These are phyloP conservation scores for Coemansia sp. DNA, from an alignment of 192 early-diverging fungal genomes.

Conservation along the genomic window DNA sequence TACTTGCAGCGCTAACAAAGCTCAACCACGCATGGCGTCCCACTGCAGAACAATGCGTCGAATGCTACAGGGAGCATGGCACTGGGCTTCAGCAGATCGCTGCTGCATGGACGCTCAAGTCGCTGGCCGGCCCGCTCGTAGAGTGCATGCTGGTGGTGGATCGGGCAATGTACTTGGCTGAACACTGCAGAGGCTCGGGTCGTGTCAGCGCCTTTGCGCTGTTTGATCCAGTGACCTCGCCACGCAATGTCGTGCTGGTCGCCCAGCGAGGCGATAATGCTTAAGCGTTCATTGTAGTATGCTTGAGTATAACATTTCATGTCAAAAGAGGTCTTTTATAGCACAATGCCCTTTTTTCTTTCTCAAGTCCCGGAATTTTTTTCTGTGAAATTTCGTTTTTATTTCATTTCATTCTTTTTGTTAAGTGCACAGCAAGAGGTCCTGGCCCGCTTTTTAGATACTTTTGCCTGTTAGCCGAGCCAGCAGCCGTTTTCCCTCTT, in stretches of 20 bases:
- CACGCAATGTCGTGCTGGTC: conserved; percentile 44
- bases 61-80: conserved; percentile 33
- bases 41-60: conserved; percentile 26
- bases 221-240: conserved; percentile 45
- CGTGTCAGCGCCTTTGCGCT: conserved; percentile 37
- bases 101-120: conserved; percentile 77
- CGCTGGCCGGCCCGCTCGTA: conserved; percentile 68
- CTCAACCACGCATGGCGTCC: conserved; percentile 51
- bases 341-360: no score
- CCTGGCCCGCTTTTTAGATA: no score
- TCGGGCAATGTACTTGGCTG: conserved; percentile 64
- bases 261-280: conserved; percentile 26
- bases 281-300: not conserved
- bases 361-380: no score
- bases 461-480: no score
- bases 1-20: conserved; percentile 58
- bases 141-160: conserved; percentile 80
- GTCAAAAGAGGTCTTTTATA: no score
- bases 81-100: conserved; percentile 62
- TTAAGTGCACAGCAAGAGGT: no score
- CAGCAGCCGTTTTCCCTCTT: no score
- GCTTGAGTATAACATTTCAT: not conserved
- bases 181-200: conserved; percentile 37
- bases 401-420: no score
- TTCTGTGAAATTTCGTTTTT: no score